Percentiles rank a stretch among this genome's conserved stretches.
Evolutionary conservation across 2,329 filamentous ascomycete species (phyloP).

Genomic region (Colletotrichum sp.): DNA sequence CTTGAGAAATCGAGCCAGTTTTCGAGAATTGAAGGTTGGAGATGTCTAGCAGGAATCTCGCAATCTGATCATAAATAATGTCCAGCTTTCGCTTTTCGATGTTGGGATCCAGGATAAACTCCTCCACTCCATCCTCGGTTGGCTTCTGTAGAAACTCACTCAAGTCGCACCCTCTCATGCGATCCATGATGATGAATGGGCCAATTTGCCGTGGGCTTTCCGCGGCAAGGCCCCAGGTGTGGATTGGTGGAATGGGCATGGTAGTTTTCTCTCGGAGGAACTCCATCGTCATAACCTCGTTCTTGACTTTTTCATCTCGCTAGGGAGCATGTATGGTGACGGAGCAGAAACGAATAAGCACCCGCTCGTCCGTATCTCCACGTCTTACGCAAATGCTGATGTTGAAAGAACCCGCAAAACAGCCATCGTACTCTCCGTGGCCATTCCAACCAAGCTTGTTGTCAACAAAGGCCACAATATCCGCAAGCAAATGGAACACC

Average conservation of each 20-base stretch:
- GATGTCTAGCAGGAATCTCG: slow-evolving; percentile 30
- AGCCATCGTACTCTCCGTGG: slow-evolving; percentile 24
- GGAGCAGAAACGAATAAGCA: slow-evolving; percentile 31
- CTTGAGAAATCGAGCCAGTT: slow-evolving; percentile 39
- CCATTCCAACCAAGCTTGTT: slow-evolving; percentile 18
- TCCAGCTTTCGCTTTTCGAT: slow-evolving; percentile 26
- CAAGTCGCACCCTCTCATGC: slow-evolving; percentile 28
- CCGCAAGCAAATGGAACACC: neutral
- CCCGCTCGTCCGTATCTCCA: slow-evolving; percentile 22
- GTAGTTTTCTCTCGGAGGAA: slow-evolving; percentile 31
- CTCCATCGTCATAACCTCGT: slow-evolving; percentile 31
- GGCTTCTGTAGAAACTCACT: slow-evolving; percentile 29
- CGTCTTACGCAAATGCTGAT: slow-evolving; percentile 28
- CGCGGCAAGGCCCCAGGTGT: slow-evolving; percentile 29
- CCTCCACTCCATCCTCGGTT: slow-evolving; percentile 25
- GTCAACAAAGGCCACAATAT: slow-evolving; percentile 23
- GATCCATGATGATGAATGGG: slow-evolving; percentile 39
- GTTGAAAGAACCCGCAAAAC: slow-evolving; percentile 34
- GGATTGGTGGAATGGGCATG: slow-evolving; percentile 33
- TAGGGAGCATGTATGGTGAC: slow-evolving; percentile 24
- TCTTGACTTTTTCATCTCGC: slow-evolving; percentile 36
- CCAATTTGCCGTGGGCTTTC: slow-evolving; percentile 34
- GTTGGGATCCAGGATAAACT: slow-evolving; percentile 20
- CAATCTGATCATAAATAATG: slow-evolving; percentile 28
- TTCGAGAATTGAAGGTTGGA: slow-evolving; percentile 32